Base-by-base conservation (phyloP, 495 filamentous ascomycete genomes). In the Tuber microsphaerosporum region DNA sequence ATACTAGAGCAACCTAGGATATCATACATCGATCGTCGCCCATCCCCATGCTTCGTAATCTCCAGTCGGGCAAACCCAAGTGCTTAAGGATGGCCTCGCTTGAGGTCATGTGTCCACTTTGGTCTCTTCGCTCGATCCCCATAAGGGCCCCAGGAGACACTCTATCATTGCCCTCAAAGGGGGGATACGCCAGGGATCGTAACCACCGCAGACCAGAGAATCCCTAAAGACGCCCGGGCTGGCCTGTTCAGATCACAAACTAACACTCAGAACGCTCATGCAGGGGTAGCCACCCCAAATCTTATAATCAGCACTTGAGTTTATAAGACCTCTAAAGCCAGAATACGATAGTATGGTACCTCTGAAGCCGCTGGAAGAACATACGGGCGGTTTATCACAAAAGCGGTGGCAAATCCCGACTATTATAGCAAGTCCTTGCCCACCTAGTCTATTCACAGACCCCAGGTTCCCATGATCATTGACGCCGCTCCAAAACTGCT, bases 51-150 rank as follows among this genome's bases (percentile, higher is more conserved):
- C 8, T 56, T 73, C 71, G 31, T 44, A 56, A 12, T 69, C 77
- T 72, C 34, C 42, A 72, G 8, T n/a, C 45, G 6, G 43, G 71
- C n/a, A 72, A 69, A 34, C 22, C 42, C 71, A 26, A 46, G 10
- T 6, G 70, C 2, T 26, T 61, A 31, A 73, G 73, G 65, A 48
- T 34, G 17, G 41, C 42, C 42, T 77, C 61, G 8, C 77, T 79
- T 1, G 39, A 80, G 43, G 78, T 51, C 70, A 34, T 74, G 56
- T 79, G 75, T 31, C 44, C 72, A 79, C 43, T 73, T n/a, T 79
- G 31, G 75, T 56, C 69, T 16, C 48, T 71, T 71, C 70, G 41
- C 69, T 72, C 12, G 31, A 44, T 17, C n/a, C 26, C 20, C 76
- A 74, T 45, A 48, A 48, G 22, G n/a, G 42, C 42, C 51, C 3